Evolutionary conservation across 805 yeast genomes (phyloP).

Genomic region (Pichia scutulata): DNA sequence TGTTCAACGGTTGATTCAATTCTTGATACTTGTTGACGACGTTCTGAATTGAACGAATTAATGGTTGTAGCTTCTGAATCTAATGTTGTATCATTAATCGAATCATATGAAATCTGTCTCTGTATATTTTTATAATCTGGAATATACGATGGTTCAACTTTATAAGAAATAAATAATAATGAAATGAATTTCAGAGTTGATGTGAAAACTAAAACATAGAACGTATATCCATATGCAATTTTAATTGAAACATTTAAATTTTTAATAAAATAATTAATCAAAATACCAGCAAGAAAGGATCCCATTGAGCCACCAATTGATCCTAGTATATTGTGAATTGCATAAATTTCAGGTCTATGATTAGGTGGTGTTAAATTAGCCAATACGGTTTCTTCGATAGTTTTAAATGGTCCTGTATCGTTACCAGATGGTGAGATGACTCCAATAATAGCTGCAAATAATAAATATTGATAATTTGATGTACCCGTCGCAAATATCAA

Average conservation of each 20-base stretch:
- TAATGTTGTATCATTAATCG: not conserved
- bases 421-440: constrained; percentile 86
- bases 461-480: constrained; percentile 45
- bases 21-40: constrained; percentile 10
- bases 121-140: constrained; percentile 16
- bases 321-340: constrained; percentile 62
- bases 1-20: constrained; percentile 19
- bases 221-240: constrained; percentile 50
- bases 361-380: constrained; percentile 67
- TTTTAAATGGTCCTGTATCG: constrained; percentile 85
- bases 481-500: constrained; percentile 46
- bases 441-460: constrained; percentile 71
- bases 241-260: constrained; percentile 26
- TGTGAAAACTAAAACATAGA: constrained; percentile 45
- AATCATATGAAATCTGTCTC: constrained; percentile 1
- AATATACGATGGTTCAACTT: constrained; percentile 39
- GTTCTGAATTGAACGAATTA: not conserved
- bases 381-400: constrained; percentile 75
- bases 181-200: constrained; percentile 46
- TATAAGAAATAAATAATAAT: constrained; percentile 42
- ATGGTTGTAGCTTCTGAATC: not conserved
- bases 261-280: constrained; percentile 40
- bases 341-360: constrained; percentile 66
- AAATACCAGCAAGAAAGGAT: constrained; percentile 51
- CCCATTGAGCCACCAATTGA: constrained; percentile 74